phyloP scores from a whole-genome alignment of 2,329 filamentous ascomycete genomes.

The Lasiodiplodia gonubiensis region DNA sequence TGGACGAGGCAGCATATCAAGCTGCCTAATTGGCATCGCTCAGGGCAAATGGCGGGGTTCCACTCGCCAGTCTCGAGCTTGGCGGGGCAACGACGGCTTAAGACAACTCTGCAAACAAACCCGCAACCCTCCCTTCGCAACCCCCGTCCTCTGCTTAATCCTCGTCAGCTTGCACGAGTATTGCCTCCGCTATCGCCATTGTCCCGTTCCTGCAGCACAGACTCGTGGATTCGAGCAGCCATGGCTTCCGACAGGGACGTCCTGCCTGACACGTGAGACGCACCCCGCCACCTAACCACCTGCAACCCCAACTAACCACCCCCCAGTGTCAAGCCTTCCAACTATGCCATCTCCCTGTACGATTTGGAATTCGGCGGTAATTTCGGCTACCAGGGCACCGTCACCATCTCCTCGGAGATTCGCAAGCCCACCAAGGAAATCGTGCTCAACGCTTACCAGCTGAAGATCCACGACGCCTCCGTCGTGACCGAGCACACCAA shows the following conservation, averaged over 20 bases:
- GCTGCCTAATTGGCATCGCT: conserved; percentile 16
- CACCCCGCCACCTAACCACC: neutral
- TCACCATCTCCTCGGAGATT: conserved; percentile 79
- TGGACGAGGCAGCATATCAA: conserved; percentile 13
- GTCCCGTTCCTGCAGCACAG: conserved; percentile 21
- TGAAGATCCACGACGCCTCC: conserved; percentile 74
- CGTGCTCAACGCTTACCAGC: conserved; percentile 82
- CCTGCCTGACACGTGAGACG: conserved; percentile 51
- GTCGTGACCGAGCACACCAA: conserved; percentile 65
- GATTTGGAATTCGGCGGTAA: conserved; percentile 73
- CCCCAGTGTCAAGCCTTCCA: conserved; percentile 74
- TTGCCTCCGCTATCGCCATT: neutral
- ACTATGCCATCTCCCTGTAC: conserved; percentile 83
- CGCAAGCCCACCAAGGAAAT: conserved; percentile 75
- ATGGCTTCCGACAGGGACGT: conserved; percentile 56
- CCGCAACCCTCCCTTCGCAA: neutral
- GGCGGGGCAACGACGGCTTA: conserved; percentile 25
- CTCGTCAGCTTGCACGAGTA: conserved; percentile 11
- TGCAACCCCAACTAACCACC: conserved; percentile 31
- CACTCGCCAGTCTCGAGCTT: conserved; percentile 16
- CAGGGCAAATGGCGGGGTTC: conserved; percentile 26
- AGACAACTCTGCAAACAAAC: neutral
- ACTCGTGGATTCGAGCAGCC: conserved; percentile 25
- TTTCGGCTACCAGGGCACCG: conserved; percentile 85
- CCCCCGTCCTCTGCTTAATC: neutral